These are phyloP conservation scores for Ophiostoma angusticollis DNA, from an alignment of 2,329 filamentous ascomycete genomes.

Conservation along the genomic window DNA sequence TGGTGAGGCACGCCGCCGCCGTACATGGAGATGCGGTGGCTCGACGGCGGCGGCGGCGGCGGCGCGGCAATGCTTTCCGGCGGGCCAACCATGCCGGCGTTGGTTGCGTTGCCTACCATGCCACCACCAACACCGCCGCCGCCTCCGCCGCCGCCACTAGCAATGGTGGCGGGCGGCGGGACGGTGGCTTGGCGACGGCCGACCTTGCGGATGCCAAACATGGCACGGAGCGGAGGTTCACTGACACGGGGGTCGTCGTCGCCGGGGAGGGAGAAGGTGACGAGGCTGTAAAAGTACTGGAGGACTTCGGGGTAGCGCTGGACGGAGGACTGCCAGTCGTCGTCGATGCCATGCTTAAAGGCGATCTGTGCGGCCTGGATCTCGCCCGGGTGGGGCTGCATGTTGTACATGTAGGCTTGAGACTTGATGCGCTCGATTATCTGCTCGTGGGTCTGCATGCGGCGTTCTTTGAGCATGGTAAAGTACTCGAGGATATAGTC, in stretches of 20 bases:
- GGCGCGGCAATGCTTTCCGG: conserved; percentile 4
- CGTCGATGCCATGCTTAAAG: conserved; percentile 62
- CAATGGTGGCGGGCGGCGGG: conserved; percentile 17
- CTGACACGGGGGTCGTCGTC: conserved; percentile 48
- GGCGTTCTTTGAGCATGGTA: conserved; percentile 45
- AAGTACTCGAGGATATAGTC: conserved; percentile 58
- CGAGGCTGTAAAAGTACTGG: conserved; percentile 64
- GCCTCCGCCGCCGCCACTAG: not conserved
- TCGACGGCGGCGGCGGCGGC: not conserved
- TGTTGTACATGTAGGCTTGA: conserved; percentile 45
- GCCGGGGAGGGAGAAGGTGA: conserved; percentile 50
- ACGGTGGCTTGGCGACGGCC: conserved; percentile 31
- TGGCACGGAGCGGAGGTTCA: conserved; percentile 45
- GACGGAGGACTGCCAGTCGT: conserved; percentile 65
- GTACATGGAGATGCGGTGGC: conserved; percentile 3
- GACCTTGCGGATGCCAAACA: conserved; percentile 35
- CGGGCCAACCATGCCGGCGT: not conserved
- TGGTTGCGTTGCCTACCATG: not conserved
- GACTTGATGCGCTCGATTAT: conserved; percentile 43
- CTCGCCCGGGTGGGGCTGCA: conserved; percentile 46
- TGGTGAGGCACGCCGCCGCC: no score
- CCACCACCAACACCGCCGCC: not conserved
- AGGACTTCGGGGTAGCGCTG: conserved; percentile 70
- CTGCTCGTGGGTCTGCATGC: conserved; percentile 42
- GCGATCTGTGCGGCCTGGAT: conserved; percentile 51